Evolutionary conservation across 306 rosid species (phyloP), one percentile per base, ranked within the genome.

Genomic region (Prunus mongolica): DNA sequence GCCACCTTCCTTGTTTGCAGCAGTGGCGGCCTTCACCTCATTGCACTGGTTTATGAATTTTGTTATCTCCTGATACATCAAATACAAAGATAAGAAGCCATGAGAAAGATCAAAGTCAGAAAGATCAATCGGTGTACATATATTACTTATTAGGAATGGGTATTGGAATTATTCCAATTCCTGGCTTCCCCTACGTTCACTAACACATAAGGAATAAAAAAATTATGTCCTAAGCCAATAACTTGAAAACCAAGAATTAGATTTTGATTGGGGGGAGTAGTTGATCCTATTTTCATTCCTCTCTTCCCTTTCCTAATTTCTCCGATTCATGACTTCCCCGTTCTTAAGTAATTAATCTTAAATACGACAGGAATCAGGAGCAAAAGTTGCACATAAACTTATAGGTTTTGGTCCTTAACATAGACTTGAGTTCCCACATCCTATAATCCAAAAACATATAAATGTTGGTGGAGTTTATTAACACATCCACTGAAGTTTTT

Each of bases 41-140:
- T 95, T 95, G 90, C 92, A 89, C 55, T 89, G 85, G 78, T 92
- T 92, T 61, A 95, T 92, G 86, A 95, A 95, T 88, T 95, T 95
- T 80, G 96, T 95, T 71, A 95, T 52, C 81, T 90, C 98, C 97
- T 95, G 82, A 56, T 71, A 27, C 75, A 73, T 66, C 78, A 66
- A 78, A 71, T 0, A 24, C 13, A 15, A 78, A 73, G 22, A 5
- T 15, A 13, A 69, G 28, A 22, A 5, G 3, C 5, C 69, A 78
- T 44, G 22, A 73, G 20, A 54, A 34, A 34, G 41, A 34, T 34
- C 62, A 71, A 14, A 11, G 20, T 46, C n/a, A 15, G 62, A 19
- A 12, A 50, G 30, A 52, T 6, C 27, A 52, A 71, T 25, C 16
- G 8, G 7, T 6, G 5, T 30, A 7, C 30, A 10, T 51, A 38